Conservation (phyloP, 2,329 filamentous ascomycete species). For the Leptosphaerulina australis region DNA sequence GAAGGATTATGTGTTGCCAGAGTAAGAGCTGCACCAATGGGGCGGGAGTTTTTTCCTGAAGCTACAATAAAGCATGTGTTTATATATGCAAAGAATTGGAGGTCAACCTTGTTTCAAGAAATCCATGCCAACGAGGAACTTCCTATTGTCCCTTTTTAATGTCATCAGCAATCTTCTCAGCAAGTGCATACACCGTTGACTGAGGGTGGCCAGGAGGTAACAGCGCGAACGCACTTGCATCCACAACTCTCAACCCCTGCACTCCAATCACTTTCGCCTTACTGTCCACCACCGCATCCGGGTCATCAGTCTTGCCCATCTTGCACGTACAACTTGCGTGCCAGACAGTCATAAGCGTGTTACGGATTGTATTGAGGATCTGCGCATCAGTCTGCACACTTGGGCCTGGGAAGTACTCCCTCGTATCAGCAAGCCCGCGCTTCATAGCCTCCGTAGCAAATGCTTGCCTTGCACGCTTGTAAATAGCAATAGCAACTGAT, state of each 20-base stretch:
- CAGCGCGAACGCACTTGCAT: slow-evolving; percentile 40
- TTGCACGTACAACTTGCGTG: slow-evolving; percentile 34
- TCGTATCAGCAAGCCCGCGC: slow-evolving; percentile 10
- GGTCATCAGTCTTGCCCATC: slow-evolving; percentile 37
- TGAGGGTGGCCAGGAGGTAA: slow-evolving; percentile 45
- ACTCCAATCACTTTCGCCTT: slow-evolving; percentile 43
- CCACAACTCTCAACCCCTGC: slow-evolving; percentile 40
- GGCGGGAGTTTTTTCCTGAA: too few species aligned
- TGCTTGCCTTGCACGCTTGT: slow-evolving; percentile 38
- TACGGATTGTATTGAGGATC: slow-evolving; percentile 26
- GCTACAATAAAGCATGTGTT: too few species aligned
- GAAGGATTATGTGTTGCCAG: not conserved
- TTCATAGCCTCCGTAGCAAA: slow-evolving; percentile 29
- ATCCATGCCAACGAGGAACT: too few species aligned
- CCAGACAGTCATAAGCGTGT: slow-evolving; percentile 7
- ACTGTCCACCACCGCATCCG: slow-evolving; percentile 43
- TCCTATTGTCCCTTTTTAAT: slow-evolving; percentile 9
- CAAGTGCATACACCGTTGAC: slow-evolving; percentile 28
- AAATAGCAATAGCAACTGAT: slow-evolving; percentile 39
- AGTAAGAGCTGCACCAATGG: not conserved
- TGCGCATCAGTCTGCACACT: slow-evolving; percentile 33
- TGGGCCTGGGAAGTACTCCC: slow-evolving; percentile 37
- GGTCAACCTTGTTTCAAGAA: too few species aligned
- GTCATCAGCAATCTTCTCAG: slow-evolving; percentile 40
- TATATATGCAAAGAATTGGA: too few species aligned